Evolutionary conservation across 495 filamentous ascomycete genomes (phyloP).

Genomic region (Annulohypoxylon stygium): DNA sequence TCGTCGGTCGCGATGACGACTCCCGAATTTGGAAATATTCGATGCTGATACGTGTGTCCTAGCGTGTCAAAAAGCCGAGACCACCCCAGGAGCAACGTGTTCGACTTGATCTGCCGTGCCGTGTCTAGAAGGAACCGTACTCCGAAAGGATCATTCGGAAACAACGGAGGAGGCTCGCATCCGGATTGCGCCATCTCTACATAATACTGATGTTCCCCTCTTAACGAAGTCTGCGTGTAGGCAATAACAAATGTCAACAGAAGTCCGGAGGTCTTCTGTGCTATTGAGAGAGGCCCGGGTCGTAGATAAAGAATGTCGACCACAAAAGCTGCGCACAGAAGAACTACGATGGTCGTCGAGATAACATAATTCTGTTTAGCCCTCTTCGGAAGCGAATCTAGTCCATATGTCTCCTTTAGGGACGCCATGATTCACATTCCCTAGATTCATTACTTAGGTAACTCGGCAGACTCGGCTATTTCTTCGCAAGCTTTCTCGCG

Average conservation of each 20-base stretch:
- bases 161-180: slow-evolving; percentile 44
- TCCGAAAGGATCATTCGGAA: slow-evolving; percentile 59
- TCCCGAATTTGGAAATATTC: slow-evolving; percentile 43
- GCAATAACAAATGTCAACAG: slow-evolving; percentile 2
- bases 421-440: slow-evolving; percentile 6
- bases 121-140: slow-evolving; percentile 54
- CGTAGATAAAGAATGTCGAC: slow-evolving; percentile 24
- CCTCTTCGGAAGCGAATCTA: slow-evolving; percentile 26
- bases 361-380: slow-evolving; percentile 34
- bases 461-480: no score
- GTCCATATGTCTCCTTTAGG: neutral
- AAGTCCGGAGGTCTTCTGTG: slow-evolving; percentile 12
- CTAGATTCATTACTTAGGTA: neutral
- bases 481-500: neutral
- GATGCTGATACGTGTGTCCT: slow-evolving; percentile 53
- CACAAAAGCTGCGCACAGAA: slow-evolving; percentile 6
- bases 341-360: neutral
- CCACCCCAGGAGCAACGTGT: slow-evolving; percentile 48
- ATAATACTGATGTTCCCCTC: slow-evolving; percentile 32
- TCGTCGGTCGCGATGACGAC: slow-evolving; percentile 70
- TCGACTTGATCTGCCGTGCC: slow-evolving; percentile 44
- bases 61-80: slow-evolving; percentile 31
- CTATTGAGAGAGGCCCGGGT: slow-evolving; percentile 4
- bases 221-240: slow-evolving; percentile 30
- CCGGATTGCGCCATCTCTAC: slow-evolving; percentile 32